phyloP scores from a whole-genome alignment of 2,329 filamentous ascomycete genomes.

The Leptosphaerulina australis region DNA sequence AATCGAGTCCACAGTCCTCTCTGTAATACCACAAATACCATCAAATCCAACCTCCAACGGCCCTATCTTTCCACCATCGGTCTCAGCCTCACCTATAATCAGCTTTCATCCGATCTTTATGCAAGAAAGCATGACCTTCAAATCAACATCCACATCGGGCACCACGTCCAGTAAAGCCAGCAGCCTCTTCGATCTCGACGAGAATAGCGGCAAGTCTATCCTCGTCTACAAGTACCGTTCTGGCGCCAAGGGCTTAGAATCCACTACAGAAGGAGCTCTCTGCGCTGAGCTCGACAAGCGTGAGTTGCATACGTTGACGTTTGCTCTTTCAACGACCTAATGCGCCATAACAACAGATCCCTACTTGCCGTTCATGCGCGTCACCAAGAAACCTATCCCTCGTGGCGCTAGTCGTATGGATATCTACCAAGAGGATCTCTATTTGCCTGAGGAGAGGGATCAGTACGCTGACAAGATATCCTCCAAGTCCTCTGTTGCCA shows the following conservation, averaged over 20 bases:
- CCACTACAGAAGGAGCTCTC: conserved; percentile 53
- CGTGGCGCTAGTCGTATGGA: conserved; percentile 55
- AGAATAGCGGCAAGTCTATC: conserved; percentile 51
- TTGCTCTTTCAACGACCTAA: conserved; percentile 23
- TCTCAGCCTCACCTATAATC: conserved; percentile 39
- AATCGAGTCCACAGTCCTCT: conserved; percentile 25
- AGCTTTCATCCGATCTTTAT: conserved; percentile 19
- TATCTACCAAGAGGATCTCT: conserved; percentile 54
- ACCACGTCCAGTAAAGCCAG: conserved; percentile 47
- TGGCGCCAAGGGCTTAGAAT: conserved; percentile 46
- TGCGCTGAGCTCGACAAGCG: conserved; percentile 48
- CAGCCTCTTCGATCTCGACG: conserved; percentile 53
- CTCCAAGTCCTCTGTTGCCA: conserved; percentile 55
- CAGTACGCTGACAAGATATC: conserved; percentile 53
- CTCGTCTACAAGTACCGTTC: conserved; percentile 56
- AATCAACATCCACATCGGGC: conserved; percentile 52
- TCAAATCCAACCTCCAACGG: conserved; percentile 15
- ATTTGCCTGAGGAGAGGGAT: conserved; percentile 42
- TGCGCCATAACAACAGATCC: conserved; percentile 44
- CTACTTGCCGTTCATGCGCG: conserved; percentile 49
- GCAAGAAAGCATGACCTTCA: conserved; percentile 49
- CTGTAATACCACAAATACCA: conserved; percentile 30
- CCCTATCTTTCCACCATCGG: conserved; percentile 27
- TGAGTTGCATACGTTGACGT: conserved; percentile 24
- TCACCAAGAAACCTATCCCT: conserved; percentile 55